phyloP scores from a whole-genome alignment of 148 eudicot species.

The Tetragonia tetragonoides region DNA sequence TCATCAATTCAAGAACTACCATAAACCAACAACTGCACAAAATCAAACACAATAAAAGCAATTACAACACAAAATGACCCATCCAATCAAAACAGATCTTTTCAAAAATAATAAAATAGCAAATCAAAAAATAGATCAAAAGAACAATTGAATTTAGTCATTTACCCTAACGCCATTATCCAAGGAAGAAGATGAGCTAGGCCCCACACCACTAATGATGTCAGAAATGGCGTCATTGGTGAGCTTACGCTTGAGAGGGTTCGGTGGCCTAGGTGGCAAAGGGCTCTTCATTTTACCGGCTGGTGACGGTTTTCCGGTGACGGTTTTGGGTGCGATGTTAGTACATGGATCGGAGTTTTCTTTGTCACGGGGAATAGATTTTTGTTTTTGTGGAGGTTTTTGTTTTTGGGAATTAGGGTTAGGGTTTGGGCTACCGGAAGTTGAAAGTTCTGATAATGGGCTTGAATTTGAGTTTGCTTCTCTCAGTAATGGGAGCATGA shows the following conservation, averaged over 20 bases:
- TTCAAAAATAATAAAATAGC: neutral
- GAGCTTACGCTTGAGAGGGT: slow-evolving; percentile 60
- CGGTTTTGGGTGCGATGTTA: neutral
- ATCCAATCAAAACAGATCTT: neutral
- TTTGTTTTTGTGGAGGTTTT: slow-evolving; percentile 44
- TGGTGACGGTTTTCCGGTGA: slow-evolving; percentile 23
- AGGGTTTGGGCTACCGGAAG: slow-evolving; percentile 18
- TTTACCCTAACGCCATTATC: slow-evolving; percentile 81
- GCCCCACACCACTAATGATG: slow-evolving; percentile 16
- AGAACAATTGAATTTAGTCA: neutral
- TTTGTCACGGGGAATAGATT: slow-evolving; percentile 37
- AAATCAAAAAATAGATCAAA: neutral
- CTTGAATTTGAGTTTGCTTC: slow-evolving; percentile 31
- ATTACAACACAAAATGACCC: neutral
- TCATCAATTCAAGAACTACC: neutral
- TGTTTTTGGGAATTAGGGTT: slow-evolving; percentile 50
- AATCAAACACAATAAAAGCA: neutral
- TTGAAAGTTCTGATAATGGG: slow-evolving; percentile 30
- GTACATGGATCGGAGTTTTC: slow-evolving; percentile 59
- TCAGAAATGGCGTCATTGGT: slow-evolving; percentile 41
- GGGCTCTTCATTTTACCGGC: slow-evolving; percentile 28
- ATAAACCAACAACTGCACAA: neutral
- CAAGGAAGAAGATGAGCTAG: slow-evolving; percentile 37
- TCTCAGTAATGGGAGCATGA: slow-evolving; percentile 54
- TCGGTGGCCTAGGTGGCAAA: slow-evolving; percentile 33